Base-by-base conservation (phyloP, 352 stramenopile species). In the Phytophthora boehmeriae region DNA sequence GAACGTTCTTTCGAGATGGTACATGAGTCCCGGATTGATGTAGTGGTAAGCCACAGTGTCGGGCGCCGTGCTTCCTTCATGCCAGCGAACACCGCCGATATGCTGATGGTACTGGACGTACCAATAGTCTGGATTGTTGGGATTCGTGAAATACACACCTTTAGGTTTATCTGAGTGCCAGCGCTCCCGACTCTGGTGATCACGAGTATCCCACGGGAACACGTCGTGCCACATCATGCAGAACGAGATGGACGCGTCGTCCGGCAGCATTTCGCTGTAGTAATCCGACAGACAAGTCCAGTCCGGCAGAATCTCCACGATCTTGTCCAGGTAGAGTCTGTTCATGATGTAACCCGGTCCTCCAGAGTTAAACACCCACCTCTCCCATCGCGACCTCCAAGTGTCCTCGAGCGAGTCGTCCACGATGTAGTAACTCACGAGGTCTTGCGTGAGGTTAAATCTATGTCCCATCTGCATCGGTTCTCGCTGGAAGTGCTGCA, bases 221-320 rank as follows among this genome's bases (percentile, higher is more conserved):
- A 89, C 73, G 56, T 76, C 62, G 56, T 90, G 52, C 83, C 83
- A 95, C 78, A 90, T 91, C 81, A 95, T 91, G 39, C 86, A 95
- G 63, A 91, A 95, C 58, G 86, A 90, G 50, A 95, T 90, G 41
- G 81, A 82, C 27, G 76, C 76, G 47, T 95, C 86, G 48, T 95
- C 83, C 4, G 86, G 83, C 32, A 95, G 68, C 82, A 89, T 92
- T 51, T 83, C 69, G 42, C 80, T 91, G 61, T 78, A 73, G 41
- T 54, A 54, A 50, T 92, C 80, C 23, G 80, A 91, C 20, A 95
- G 51, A 34, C 86, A 95, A 25, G 54, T 83, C 59, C 63, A 73
- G 23, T 88, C 70, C 1, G 76, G 66, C 20, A 92, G 47, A 35
- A 78, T 81, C 14, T 51, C 62, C 4, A 94, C 74, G 17, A 94